A percentile compares a stretch with the other conserved stretches of the same genome.
These are phyloP conservation scores for Arthrobotrys conoides DNA, from an alignment of 2,329 filamentous ascomycete species.

Conservation along the genomic window DNA sequence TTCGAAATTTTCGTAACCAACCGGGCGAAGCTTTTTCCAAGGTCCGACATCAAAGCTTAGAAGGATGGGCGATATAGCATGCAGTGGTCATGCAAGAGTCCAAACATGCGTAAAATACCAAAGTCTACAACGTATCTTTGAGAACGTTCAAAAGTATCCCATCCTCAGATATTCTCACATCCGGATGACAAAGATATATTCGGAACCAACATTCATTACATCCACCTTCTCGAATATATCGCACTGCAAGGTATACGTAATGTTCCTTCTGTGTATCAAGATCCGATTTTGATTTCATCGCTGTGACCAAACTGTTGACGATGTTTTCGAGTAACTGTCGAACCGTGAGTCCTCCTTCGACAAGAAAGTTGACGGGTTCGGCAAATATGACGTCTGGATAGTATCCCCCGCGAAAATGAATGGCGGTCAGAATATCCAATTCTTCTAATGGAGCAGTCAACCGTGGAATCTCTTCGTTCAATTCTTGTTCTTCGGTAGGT, in stretches of 20 bases:
- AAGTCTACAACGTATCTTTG: neutral
- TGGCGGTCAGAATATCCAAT: neutral
- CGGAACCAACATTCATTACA: neutral
- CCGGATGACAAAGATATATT: neutral
- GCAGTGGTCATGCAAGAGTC: too few relatives aligned
- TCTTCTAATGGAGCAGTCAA: neutral
- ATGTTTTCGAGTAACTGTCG: conserved; percentile 9
- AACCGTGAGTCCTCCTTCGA: neutral
- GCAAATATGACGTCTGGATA: too few relatives aligned
- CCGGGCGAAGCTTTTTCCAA: neutral
- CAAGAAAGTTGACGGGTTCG: neutral
- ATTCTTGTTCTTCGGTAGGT: neutral
- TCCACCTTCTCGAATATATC: neutral
- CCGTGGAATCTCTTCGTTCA: neutral
- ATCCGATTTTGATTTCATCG: neutral
- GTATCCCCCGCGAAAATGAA: neutral
- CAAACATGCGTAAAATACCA: too few relatives aligned
- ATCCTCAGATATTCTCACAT: neutral
- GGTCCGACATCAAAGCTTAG: neutral
- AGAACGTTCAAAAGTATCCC: neutral
- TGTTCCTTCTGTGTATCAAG: neutral
- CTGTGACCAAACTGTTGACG: neutral
- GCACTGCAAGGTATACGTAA: conserved; percentile 9
- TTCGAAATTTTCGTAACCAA: too few relatives aligned
- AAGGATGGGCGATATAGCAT: neutral